Evolutionary conservation across 768 basidiomycete genomes (phyloP).

Genomic region (Dioszegia aurantiaca): DNA sequence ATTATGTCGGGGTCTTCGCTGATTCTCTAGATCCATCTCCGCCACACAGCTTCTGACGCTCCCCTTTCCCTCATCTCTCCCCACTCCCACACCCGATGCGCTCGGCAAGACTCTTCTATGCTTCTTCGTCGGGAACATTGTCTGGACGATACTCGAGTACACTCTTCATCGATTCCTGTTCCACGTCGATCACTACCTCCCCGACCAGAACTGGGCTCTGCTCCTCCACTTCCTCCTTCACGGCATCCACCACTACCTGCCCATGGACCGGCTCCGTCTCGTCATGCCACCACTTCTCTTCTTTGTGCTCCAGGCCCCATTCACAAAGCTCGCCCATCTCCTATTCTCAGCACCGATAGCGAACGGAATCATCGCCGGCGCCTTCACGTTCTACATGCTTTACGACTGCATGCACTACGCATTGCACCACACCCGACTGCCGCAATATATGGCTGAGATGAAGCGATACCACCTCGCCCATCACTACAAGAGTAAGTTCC

Average conservation of each 20-base stretch:
- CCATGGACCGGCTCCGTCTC: constrained; percentile 89
- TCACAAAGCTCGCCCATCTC: constrained; percentile 76
- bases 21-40: constrained; percentile 41
- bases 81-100: constrained; percentile 54
- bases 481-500: constrained; percentile 74
- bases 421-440: constrained; percentile 83
- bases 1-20: constrained; percentile 2
- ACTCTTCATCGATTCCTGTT: constrained; percentile 92
- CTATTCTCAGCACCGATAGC: constrained; percentile 81
- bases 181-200: constrained; percentile 84
- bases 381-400: constrained; percentile 57
- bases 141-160: constrained; percentile 96
- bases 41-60: constrained; percentile 31
- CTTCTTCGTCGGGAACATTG: constrained; percentile 78
- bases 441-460: constrained; percentile 81
- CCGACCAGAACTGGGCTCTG: constrained; percentile 75
- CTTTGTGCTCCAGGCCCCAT: constrained; percentile 69
- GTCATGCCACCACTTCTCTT: constrained; percentile 96
- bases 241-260: constrained; percentile 95
- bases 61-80: constrained; percentile 56
- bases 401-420: constrained; percentile 67
- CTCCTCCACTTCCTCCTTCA: constrained; percentile 88
- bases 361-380: constrained; percentile 85
- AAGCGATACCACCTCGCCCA: constrained; percentile 98
- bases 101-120: constrained; percentile 62